Base-by-base conservation (phyloP, 345 rosid genomes). In the Gossypium herbaceum region DNA sequence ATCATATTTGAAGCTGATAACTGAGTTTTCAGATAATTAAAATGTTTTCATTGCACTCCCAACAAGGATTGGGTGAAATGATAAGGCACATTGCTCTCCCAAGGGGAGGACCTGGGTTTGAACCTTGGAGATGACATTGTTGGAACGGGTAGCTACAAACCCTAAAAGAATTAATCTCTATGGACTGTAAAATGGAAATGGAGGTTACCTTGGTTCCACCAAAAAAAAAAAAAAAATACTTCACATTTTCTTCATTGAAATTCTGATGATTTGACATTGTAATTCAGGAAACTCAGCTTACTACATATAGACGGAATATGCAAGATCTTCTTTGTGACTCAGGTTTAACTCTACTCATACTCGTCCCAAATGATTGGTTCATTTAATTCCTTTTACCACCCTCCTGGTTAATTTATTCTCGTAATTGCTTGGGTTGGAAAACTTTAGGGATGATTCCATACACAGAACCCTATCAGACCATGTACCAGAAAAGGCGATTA, bases 251-350 rank as follows among this genome's bases (percentile, higher is more conserved):
- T 51, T 69, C 44, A n/a, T 17, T 51, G 59, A 51, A 51, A 29
- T 70, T 51, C 45, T 70, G 73, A 70, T 70, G 59, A 29, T 52
- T 70, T n/a, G 60, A 74, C 68, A 74, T 25, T 81, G 68, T 80
- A 71, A 71, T 84, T 80, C 88, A 96, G 98, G 98, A 96, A 89
- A 92, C 99, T 78, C 99, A 96, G 81, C 90, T 90, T 78, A 82
- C 78, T 68, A 90, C 99, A 27, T 92, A 88, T 76, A 88, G 91
- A 17, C 89, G 99, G 82, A 96, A 96, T 85, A 81, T 96, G 92
- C 97, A 93, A 86, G 99, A 96, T 87, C 90, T 90, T 67, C 98
- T 96, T 67, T 96, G 99, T 77, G 99, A 96, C 81, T 93, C 98
- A 75, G 97, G 99, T 96, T 77, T 78, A 63, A 75, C 74, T 64